Percentiles rank a stretch among this genome's conserved stretches.
Conservation (phyloP, 2,329 filamentous ascomycete genomes). For the Apiospora saccharicola region DNA sequence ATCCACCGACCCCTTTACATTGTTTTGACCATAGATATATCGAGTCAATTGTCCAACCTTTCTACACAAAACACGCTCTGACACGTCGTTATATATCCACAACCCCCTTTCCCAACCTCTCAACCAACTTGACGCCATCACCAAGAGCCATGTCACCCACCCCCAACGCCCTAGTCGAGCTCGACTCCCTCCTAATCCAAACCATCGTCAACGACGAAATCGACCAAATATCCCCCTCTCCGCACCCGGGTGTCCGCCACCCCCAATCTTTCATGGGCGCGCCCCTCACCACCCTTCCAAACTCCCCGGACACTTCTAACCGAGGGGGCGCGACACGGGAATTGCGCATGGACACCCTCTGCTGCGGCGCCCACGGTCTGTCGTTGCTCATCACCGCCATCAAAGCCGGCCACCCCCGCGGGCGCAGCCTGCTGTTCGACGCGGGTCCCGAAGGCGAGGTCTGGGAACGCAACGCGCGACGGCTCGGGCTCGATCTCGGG, state of each 20-base stretch:
- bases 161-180: conserved; percentile 32
- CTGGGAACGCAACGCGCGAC: conserved; percentile 57
- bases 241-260: conserved; percentile 51
- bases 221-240: conserved; percentile 57
- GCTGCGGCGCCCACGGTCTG: conserved; percentile 62
- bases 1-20: no score
- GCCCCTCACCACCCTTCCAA: conserved; percentile 46
- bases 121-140: background rate
- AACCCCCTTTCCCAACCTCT: background rate
- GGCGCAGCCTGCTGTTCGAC: conserved; percentile 61
- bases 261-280: conserved; percentile 51
- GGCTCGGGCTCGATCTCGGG: conserved; percentile 51
- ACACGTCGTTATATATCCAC: background rate
- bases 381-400: conserved; percentile 60
- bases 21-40: no score
- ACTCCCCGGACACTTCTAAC: conserved; percentile 32
- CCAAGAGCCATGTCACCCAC: no score
- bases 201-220: conserved; percentile 64
- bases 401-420: conserved; percentile 46
- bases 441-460: conserved; percentile 58
- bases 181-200: conserved; percentile 51
- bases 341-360: conserved; percentile 56
- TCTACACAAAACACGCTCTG: background rate
- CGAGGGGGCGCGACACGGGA: conserved; percentile 53
- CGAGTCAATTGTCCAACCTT: no score